These are phyloP conservation scores for Beta vulgaris DNA, from an alignment of 148 eudicot genomes.

Conservation along the genomic window DNA sequence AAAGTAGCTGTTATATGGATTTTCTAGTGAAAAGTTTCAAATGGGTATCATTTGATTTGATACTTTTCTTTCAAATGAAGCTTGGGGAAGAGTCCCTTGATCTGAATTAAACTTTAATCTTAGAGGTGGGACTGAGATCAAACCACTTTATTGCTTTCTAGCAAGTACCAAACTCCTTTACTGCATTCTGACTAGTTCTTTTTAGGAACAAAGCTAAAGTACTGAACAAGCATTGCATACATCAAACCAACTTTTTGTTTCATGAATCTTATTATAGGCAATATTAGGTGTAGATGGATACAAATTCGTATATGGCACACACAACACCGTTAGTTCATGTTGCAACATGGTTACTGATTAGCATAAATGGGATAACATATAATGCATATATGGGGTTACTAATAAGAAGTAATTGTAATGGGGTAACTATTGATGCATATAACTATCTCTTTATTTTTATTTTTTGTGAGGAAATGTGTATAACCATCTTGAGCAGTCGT, in stretches of 20 bases:
- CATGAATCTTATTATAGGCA: neutral
- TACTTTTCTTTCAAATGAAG: slow-evolving; percentile 34
- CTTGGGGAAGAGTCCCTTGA: slow-evolving; percentile 18
- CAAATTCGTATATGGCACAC: too few relatives aligned
- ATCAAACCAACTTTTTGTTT: neutral
- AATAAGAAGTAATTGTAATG: too few relatives aligned
- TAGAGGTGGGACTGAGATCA: slow-evolving; percentile 17
- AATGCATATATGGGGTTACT: too few relatives aligned
- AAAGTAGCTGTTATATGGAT: slow-evolving; percentile 5
- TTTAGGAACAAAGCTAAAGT: slow-evolving; percentile 1
- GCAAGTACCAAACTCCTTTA: slow-evolving; percentile 10
- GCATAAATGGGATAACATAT: too few relatives aligned
- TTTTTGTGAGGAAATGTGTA: too few relatives aligned
- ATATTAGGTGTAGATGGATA: too few relatives aligned
- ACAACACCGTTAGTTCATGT: too few relatives aligned
- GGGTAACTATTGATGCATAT: too few relatives aligned
- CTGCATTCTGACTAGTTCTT: slow-evolving; percentile 12
- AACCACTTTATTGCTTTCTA: slow-evolving; percentile 9
- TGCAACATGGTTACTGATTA: too few relatives aligned
- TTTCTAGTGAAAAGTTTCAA: slow-evolving; percentile 8
- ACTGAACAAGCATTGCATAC: neutral
- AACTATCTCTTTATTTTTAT: too few relatives aligned
- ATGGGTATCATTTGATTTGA: slow-evolving; percentile 14
- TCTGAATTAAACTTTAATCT: slow-evolving; percentile 16
- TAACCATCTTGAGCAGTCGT: too few relatives aligned